These are phyloP conservation scores for Hymenoscyphus fructigenus DNA, from an alignment of 2,329 filamentous ascomycete genomes.

Conservation along the genomic window DNA sequence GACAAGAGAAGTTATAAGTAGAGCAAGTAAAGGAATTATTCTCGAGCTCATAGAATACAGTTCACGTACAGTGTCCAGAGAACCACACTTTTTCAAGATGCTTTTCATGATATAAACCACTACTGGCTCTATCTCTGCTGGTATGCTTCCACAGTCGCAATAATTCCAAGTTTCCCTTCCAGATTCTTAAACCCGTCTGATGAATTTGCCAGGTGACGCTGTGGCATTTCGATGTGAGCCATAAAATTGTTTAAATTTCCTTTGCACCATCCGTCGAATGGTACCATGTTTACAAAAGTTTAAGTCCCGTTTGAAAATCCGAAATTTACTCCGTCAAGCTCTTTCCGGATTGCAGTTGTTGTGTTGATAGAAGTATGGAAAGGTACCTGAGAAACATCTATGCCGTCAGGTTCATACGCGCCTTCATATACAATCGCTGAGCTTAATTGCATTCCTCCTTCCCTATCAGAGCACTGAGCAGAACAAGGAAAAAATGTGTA, in stretches of 20 bases:
- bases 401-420: neutral
- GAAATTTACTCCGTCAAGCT: neutral
- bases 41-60: no score
- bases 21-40: no score
- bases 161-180: neutral
- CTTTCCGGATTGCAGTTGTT: neutral
- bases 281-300: neutral
- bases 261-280: neutral
- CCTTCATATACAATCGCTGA: neutral
- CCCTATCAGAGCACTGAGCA: neutral
- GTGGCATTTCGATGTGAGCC: neutral
- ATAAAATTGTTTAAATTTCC: neutral
- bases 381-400: neutral
- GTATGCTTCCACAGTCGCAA: neutral
- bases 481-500: slow-evolving; percentile 31
- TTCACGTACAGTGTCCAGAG: no score
- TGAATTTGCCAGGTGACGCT: neutral
- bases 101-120: no score
- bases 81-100: no score
- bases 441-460: neutral
- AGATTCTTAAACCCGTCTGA: neutral
- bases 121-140: neutral
- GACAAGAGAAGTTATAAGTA: no score
- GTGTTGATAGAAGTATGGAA: neutral
- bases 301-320: neutral